A percentile compares a stretch with the other conserved stretches of the same genome.
Conservation (phyloP, 2,329 filamentous ascomycete genomes). For the Simplicillium aogashimaense region DNA sequence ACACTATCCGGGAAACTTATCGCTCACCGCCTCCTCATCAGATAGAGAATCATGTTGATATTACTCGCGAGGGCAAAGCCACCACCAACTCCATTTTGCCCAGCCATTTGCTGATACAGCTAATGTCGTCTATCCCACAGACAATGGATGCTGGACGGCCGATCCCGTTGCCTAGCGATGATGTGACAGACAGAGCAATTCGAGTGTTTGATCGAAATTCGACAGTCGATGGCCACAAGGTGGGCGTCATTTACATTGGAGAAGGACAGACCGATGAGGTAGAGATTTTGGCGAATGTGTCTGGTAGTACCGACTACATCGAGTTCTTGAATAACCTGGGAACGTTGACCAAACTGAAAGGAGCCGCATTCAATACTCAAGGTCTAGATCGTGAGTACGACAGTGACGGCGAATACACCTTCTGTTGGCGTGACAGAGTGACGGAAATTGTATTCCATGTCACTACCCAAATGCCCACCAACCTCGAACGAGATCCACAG, state of each 20-base stretch:
- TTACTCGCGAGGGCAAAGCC: conserved; percentile 38
- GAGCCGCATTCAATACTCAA: conserved; percentile 84
- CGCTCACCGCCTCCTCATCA: conserved; percentile 49
- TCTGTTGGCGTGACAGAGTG: conserved; percentile 90
- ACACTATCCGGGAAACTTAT: conserved; percentile 50
- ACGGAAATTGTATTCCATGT: conserved; percentile 95
- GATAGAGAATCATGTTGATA: conserved; percentile 34
- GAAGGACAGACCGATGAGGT: conserved; percentile 73
- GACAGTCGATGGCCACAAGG: conserved; percentile 89
- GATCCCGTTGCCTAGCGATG: conserved; percentile 63
- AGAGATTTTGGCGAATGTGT: conserved; percentile 79
- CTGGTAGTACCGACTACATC: conserved; percentile 79
- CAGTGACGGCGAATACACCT: conserved; percentile 76
- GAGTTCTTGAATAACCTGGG: conserved; percentile 77
- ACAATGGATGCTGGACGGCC: conserved; percentile 52
- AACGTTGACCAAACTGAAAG: conserved; percentile 69
- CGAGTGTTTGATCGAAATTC: conserved; percentile 76
- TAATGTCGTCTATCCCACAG: conserved; percentile 54
- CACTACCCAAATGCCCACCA: conserved; percentile 93
- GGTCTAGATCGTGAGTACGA: conserved; percentile 73
- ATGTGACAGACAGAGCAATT: conserved; percentile 64
- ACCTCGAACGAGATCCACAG: conserved; percentile 63
- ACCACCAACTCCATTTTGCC: conserved; percentile 56
- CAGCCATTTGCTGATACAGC: conserved; percentile 61
- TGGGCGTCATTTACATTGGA: conserved; percentile 88